Conservation (phyloP, 179 eudicot genomes). For the Camellia oleifera region DNA sequence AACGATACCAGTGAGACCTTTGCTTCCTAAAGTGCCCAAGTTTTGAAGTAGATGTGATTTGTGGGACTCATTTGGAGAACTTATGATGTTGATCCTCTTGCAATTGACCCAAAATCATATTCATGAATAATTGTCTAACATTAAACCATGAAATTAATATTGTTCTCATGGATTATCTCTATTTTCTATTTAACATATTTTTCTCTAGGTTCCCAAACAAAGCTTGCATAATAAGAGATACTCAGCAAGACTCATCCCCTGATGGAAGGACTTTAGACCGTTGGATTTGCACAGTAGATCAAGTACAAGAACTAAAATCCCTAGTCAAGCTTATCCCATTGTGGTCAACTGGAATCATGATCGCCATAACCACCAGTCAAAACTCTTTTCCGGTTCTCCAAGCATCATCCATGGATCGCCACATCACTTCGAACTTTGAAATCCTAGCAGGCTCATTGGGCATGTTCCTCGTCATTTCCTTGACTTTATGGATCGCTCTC, state of each 20-base stretch:
- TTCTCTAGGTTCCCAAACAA: constrained; percentile 30
- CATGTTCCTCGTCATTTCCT: constrained; percentile 45
- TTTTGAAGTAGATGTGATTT: too few relatives aligned
- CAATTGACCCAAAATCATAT: too few relatives aligned
- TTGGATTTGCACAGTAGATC: constrained; percentile 23
- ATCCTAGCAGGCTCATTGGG: constrained; percentile 76
- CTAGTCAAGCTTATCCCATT: constrained; percentile 10
- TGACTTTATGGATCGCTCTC: constrained; percentile 62
- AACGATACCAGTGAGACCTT: too few relatives aligned
- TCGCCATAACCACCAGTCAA: constrained; percentile 48
- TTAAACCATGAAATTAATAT: too few relatives aligned
- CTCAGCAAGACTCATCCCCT: constrained; percentile 12
- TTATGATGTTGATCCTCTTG: too few relatives aligned
- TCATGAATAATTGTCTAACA: too few relatives aligned
- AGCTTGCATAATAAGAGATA: constrained; percentile 57
- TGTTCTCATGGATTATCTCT: too few relatives aligned
- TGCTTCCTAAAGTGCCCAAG: too few relatives aligned
- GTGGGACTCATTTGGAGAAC: too few relatives aligned
- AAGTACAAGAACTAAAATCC: constrained; percentile 18
- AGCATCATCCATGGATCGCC: constrained; percentile 77
- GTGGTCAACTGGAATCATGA: constrained; percentile 20
- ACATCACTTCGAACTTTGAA: constrained; percentile 54
- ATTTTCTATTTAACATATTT: constrained; percentile 13
- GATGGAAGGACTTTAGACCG: constrained; percentile 11
- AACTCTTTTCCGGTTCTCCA: constrained; percentile 51